phyloP scores from a whole-genome alignment of 371 early-diverging fungal genomes.

The Mucor plumbeus region DNA sequence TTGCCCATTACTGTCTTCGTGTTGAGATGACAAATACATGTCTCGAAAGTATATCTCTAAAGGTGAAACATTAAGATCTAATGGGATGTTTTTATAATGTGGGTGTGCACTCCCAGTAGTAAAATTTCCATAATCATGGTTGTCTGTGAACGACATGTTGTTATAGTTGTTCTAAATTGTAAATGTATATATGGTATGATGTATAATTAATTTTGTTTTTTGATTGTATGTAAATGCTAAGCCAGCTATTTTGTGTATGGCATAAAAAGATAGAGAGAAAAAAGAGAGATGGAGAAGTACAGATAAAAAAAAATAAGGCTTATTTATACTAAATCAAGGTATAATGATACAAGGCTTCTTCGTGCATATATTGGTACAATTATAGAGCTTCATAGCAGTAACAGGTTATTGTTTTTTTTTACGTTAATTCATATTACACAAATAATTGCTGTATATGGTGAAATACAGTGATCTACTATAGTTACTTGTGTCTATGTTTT shows the following conservation, averaged over 20 bases:
- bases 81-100: constrained; percentile 8
- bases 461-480: constrained; percentile 6
- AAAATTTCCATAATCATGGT: not conserved
- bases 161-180: not conserved
- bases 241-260: not conserved
- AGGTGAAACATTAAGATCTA: constrained; percentile 10
- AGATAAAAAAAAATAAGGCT: not conserved
- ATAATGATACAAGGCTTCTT: not conserved
- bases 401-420: not conserved
- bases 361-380: not conserved
- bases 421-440: constrained; percentile 7
- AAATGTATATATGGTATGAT: not conserved
- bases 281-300: too few relatives aligned
- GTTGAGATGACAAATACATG: not conserved
- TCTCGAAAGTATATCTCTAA: not conserved
- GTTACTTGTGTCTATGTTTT: not conserved
- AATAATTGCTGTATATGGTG: not conserved
- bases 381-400: not conserved
- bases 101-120: not conserved
- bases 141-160: not conserved
- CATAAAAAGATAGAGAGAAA: not conserved
- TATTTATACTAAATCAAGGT: not conserved
- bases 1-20: not conserved
- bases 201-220: not conserved
- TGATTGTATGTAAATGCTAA: not conserved